Conservation (phyloP, 768 basidiomycete genomes). For the Lentinula detonsa region DNA sequence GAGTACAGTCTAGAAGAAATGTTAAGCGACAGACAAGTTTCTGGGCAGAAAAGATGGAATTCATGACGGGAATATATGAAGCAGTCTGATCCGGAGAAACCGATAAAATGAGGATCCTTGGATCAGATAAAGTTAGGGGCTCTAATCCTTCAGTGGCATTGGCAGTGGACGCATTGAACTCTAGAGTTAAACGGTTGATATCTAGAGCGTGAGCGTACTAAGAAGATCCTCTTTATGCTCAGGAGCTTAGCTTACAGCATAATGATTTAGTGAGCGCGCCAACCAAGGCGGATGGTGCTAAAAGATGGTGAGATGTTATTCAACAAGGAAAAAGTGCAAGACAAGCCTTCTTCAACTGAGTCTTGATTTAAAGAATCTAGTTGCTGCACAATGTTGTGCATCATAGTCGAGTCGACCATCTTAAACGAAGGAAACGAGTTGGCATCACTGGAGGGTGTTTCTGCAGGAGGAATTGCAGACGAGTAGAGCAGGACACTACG, state of each 20-base stretch:
- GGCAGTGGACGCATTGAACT: conserved; percentile 21
- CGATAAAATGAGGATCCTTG: conserved; percentile 62
- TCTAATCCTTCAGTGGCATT: conserved; percentile 24
- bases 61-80: conserved; percentile 98
- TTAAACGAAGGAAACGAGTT: conserved; percentile 86
- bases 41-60: conserved; percentile 97
- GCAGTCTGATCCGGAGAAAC: conserved; percentile 87
- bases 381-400: conserved; percentile 55
- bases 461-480: conserved; percentile 41
- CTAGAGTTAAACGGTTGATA: conserved; percentile 32
- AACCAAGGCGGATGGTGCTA: conserved; percentile 69
- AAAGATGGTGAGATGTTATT: conserved; percentile 11
- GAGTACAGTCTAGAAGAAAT: not conserved
- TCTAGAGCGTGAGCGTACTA: conserved; percentile 17
- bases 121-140: conserved; percentile 27
- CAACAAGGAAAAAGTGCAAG: conserved; percentile 1
- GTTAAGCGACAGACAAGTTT: conserved; percentile 64
- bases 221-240: not conserved
- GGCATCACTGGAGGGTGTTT: conserved; percentile 47
- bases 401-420: conserved; percentile 62
- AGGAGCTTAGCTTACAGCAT: conserved; percentile 57
- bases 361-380: conserved; percentile 37
- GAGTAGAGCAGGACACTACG: conserved; percentile 74
- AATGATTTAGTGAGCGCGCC: conserved; percentile 88
- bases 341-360: conserved; percentile 46